Conservation (phyloP, 345 rosid species). For the Theobroma cacao region DNA sequence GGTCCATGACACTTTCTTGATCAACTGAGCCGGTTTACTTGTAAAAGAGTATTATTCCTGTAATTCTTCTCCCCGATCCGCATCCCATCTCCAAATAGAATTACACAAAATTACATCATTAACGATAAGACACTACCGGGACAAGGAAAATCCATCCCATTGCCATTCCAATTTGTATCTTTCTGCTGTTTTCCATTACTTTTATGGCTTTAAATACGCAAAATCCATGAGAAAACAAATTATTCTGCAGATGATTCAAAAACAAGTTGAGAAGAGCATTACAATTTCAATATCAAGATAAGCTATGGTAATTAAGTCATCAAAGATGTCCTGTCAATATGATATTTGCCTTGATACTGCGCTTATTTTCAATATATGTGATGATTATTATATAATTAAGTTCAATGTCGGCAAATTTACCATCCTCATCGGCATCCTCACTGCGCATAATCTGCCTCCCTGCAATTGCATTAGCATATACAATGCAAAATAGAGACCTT, state of each 20-base stretch:
- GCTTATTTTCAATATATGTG: not conserved
- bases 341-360: not conserved
- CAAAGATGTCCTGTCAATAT: conserved; percentile 9
- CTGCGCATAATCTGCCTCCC: not conserved
- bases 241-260: not conserved
- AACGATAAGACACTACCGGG: not conserved
- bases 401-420: conserved; percentile 13
- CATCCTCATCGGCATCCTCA: not conserved
- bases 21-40: no score
- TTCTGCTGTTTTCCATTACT: not conserved
- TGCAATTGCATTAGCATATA: not conserved
- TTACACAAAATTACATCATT: not conserved
- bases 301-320: conserved; percentile 4
- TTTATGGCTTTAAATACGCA: not conserved
- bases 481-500: not conserved
- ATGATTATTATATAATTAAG: conserved; percentile 1
- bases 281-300: not conserved
- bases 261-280: not conserved
- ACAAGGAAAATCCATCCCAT: not conserved
- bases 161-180: not conserved
- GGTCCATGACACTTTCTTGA: no score
- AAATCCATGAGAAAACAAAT: not conserved
- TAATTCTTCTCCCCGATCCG: not conserved
- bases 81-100: not conserved
- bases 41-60: no score